These are phyloP conservation scores for Neurospora sp. DNA, from an alignment of 495 filamentous ascomycete genomes.

Conservation along the genomic window DNA sequence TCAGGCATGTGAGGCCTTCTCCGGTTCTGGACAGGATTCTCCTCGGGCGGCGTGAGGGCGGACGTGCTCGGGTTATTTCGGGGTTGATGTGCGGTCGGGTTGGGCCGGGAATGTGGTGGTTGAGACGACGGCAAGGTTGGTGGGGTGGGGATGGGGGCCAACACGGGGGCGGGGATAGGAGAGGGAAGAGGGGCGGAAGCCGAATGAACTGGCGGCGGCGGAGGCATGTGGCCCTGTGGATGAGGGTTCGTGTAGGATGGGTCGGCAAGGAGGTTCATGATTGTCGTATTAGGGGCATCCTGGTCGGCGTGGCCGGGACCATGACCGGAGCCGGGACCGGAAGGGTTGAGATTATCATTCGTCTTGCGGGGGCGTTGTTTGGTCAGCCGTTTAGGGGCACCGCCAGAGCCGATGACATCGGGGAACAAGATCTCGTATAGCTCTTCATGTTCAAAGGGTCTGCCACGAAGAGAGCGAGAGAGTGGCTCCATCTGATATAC, in stretches of 20 bases:
- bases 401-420: conserved; percentile 40
- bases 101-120: conserved; percentile 9
- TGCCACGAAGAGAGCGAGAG: conserved; percentile 34
- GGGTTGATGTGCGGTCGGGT: conserved; percentile 8
- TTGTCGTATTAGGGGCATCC: conserved; percentile 20
- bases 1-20: conserved; percentile 20
- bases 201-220: conserved; percentile 1
- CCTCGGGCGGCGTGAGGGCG: conserved; percentile 41
- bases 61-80: conserved; percentile 13
- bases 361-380: conserved; percentile 30
- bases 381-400: conserved; percentile 40
- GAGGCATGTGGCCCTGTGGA: conserved; percentile 15
- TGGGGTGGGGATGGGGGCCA: background rate
- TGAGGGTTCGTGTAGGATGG: conserved; percentile 10
- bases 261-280: conserved; percentile 25
- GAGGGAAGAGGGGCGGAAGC: background rate
- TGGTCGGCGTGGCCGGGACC: conserved; percentile 13
- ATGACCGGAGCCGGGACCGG: background rate
- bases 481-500: conserved; percentile 34
- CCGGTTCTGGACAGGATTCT: conserved; percentile 26
- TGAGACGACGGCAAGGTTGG: conserved; percentile 3
- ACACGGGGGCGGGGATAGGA: background rate
- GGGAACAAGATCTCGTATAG: conserved; percentile 42
- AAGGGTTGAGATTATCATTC: conserved; percentile 18
- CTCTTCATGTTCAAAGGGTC: conserved; percentile 42